Evolutionary conservation across 2,329 filamentous ascomycete species (phyloP), one percentile per base, ranked within the genome.

Genomic region (Hypomyces perniciosus): DNA sequence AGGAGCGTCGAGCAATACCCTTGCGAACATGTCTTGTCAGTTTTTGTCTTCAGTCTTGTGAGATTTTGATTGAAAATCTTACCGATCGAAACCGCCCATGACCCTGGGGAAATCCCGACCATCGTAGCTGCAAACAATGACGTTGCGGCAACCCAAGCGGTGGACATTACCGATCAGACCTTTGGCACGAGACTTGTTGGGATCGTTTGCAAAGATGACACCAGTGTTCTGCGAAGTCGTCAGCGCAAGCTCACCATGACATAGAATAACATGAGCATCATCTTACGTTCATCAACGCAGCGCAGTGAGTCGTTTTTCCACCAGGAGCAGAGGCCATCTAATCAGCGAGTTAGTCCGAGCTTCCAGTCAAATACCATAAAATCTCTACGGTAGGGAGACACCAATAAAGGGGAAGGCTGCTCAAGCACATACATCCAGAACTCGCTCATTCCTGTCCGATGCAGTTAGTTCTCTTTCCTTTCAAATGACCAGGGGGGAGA

Each of bases 81-180:
- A 52, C 50, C 93, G 83, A 69, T 99, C 93, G 57, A 99, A 99
- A 9, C 93, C 93, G 53, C 92, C 93, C 69, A 99, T 90, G 35
- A 95, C 88, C 63, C 85, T 88, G 29, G 93, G 93, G 68, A 97
- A 99, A 59, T 95, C 90, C 43, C 91, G 82, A 9, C 92, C 93
- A 64, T 96, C 91, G 69, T 97, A 90, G 73, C 95, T 91, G 74
- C 89, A 96, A 13, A 99, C 91, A 56, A 99, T 85, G 40, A 89
- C 89, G 72, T 99, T 99, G 67, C 88, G 90, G 58, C 87, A 89
- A 43, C 93, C 93, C 9, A 97, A 78, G 66, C 93, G 89, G 73
- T 97, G 92, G 56, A 97, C 89, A 75, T 99, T 96, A 73, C 93
- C 93, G 59, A 99, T 97, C 48, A 99, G 76, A 86, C 90, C 93